Base-by-base conservation (phyloP, 2,329 filamentous ascomycete genomes). In the Exserohilum rostratum region DNA sequence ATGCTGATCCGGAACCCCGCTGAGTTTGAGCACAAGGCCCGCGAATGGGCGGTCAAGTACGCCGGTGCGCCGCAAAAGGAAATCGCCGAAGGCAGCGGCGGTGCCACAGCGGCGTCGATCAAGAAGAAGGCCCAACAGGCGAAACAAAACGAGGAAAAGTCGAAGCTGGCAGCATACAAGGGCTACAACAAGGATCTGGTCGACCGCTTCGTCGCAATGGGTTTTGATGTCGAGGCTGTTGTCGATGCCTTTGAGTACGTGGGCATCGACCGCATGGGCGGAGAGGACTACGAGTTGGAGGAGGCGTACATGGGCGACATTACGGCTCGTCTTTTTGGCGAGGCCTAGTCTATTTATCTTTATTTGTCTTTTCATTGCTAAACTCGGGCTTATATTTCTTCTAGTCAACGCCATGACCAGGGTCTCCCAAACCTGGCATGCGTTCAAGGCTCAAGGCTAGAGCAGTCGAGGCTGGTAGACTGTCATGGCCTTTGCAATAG, bases 281-380 rank as follows among this genome's bases (percentile, higher is more conserved):
- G 92, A 0, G 81, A 88, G 62, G 90, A 95, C 70, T 95, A 96
- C 72, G 87, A 90, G 66, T 79, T 96, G n/a, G 91, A 96, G 70
- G 90, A 95, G 67, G 91, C 88, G 1, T 93, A 92, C 65, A 91
- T 96, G 84, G 91, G 90, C 3, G 92, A 96, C 64, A 88, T 98
- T 59, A 96, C 91, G 0, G 90, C 91, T 15, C 83, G 89, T 53
- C 83, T 98, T 6, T 86, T 97, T 30, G 90, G 90, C 33, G 93
- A 97, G 76, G 83, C 85, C 35, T 67, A 51, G 12, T 35, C 29
- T 17, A 5, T 17, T 34, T 1, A 15, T 5, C 13, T n/a, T 35
- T 15, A 34, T 9, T 42, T 45, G 17, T 43, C 20, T 31, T 44
- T 18, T 40, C 45, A 22, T 51, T 42, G 31, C 44, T 44, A 22